Evolutionary conservation across 192 early-diverging fungal genomes (phyloP).

Genomic region (Coemansia sp.): DNA sequence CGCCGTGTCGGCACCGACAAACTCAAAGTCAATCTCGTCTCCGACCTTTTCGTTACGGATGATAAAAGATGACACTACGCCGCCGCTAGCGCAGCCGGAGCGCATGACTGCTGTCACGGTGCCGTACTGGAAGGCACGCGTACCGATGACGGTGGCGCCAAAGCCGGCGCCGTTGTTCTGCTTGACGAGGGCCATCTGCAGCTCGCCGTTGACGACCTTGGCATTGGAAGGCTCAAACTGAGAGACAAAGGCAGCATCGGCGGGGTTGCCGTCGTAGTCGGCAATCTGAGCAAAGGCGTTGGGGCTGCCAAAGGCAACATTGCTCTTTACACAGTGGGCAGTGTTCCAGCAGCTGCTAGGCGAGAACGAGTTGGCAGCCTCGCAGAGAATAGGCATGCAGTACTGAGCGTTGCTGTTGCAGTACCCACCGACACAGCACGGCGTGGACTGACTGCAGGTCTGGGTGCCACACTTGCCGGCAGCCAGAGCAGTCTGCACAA

Average conservation of each 20-base stretch:
- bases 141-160: slow-evolving; percentile 59
- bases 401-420: slow-evolving; percentile 38
- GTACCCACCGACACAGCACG: slow-evolving; percentile 49
- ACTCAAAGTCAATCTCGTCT: slow-evolving; percentile 66
- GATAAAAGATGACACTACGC: slow-evolving; percentile 62
- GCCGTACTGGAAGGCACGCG: slow-evolving; percentile 60
- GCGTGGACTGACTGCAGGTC: slow-evolving; percentile 34
- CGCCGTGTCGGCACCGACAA: slow-evolving; percentile 54
- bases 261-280: slow-evolving; percentile 57
- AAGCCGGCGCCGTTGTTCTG: slow-evolving; percentile 53
- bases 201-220: slow-evolving; percentile 46
- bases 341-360: slow-evolving; percentile 40
- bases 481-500: slow-evolving; percentile 39
- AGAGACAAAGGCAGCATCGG: slow-evolving; percentile 47
- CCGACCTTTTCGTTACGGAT: slow-evolving; percentile 53
- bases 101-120: slow-evolving; percentile 55
- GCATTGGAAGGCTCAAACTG: slow-evolving; percentile 57
- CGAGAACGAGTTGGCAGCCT: slow-evolving; percentile 43
- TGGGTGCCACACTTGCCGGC: slow-evolving; percentile 35
- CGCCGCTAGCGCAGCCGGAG: slow-evolving; percentile 49
- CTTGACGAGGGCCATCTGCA: slow-evolving; percentile 48
- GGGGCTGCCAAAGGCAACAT: slow-evolving; percentile 27
- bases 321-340: slow-evolving; percentile 44
- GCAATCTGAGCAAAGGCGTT: slow-evolving; percentile 32
- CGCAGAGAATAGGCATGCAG: slow-evolving; percentile 46